A percentile compares a stretch with the other conserved stretches of the same genome.
Evolutionary conservation across 2,329 filamentous ascomycete species (phyloP).

Genomic region (Plenodomus tracheiphilus): DNA sequence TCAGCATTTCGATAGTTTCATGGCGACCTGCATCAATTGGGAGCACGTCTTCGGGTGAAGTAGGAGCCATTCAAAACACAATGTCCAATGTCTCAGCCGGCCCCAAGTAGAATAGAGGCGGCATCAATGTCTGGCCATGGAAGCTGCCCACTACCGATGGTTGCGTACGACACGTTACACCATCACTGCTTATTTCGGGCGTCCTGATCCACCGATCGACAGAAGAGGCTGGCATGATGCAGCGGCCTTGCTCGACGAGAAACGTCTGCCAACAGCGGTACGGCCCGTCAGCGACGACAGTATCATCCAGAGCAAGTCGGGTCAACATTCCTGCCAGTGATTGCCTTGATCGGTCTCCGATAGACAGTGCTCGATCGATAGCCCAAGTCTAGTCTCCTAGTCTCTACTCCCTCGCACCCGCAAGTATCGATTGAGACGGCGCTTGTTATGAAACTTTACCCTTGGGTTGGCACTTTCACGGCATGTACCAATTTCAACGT

Average conservation of each 20-base stretch:
- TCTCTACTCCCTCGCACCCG: constrained; percentile 12
- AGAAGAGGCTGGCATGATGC: constrained; percentile 29
- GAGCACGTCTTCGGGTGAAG: constrained; percentile 32
- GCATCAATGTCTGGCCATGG: constrained; percentile 20
- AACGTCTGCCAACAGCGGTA: constrained; percentile 34
- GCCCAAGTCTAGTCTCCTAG: constrained; percentile 1
- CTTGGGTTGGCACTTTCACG: not conserved
- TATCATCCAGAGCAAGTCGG: constrained; percentile 1
- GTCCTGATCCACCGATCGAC: constrained; percentile 24
- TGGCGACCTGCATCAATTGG: constrained; percentile 42
- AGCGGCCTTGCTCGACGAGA: constrained; percentile 24
- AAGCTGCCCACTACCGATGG: constrained; percentile 17
- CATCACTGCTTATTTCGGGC: constrained; percentile 26
- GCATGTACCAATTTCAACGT: not conserved
- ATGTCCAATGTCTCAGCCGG: constrained; percentile 37
- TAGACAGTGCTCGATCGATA: constrained; percentile 2
- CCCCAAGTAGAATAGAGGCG: constrained; percentile 20
- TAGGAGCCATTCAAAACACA: constrained; percentile 27
- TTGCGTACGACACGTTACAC: constrained; percentile 35
- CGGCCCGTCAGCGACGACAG: constrained; percentile 25
- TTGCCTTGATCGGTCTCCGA: not conserved
- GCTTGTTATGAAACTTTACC: not conserved
- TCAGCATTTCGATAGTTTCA: constrained; percentile 28
- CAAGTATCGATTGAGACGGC: constrained; percentile 8
- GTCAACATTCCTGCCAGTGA: not conserved